Evolutionary conservation across 805 yeast species (phyloP).

Genomic region (Cyberlindnera euphorbiiphila): DNA sequence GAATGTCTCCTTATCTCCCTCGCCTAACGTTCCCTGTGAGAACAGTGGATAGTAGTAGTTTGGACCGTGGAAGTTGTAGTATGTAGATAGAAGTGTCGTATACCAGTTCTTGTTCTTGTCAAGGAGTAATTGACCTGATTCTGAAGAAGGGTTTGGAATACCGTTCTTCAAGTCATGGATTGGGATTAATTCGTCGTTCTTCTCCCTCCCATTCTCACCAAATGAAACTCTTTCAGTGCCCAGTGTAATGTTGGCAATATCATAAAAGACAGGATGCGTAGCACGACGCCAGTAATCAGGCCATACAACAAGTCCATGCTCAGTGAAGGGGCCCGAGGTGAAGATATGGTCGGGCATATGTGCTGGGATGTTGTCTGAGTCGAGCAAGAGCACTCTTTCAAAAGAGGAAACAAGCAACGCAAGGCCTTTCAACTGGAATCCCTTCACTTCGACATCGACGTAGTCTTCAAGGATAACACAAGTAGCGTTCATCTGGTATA

Average conservation of each 20-base stretch:
- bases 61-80: constrained; percentile 66
- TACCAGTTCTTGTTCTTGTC: constrained; percentile 54
- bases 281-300: constrained; percentile 86
- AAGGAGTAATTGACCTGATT: constrained; percentile 63
- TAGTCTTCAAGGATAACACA: constrained; percentile 65
- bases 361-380: constrained; percentile 72
- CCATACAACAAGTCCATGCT: constrained; percentile 56
- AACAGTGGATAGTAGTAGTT: constrained; percentile 60
- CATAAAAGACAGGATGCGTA: constrained; percentile 64
- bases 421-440: constrained; percentile 66
- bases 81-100: constrained; percentile 54
- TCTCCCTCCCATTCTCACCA: constrained; percentile 21
- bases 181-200: constrained; percentile 23
- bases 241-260: constrained; percentile 52
- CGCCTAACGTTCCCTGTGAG: constrained; percentile 70
- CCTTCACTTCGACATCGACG: constrained; percentile 51
- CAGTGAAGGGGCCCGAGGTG: constrained; percentile 45
- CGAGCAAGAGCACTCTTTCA: constrained; percentile 66
- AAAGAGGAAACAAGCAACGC: constrained; percentile 72
- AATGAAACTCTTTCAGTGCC: constrained; percentile 31
- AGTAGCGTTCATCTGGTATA: constrained; percentile 58
- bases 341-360: constrained; percentile 56
- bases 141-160: constrained; percentile 61
- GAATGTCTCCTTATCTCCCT: constrained; percentile 75
- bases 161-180: constrained; percentile 58